Evolutionary conservation across 192 early-diverging fungal species (phyloP), one percentile per base, ranked within the genome.

Genomic region (Lobosporangium transversale): DNA sequence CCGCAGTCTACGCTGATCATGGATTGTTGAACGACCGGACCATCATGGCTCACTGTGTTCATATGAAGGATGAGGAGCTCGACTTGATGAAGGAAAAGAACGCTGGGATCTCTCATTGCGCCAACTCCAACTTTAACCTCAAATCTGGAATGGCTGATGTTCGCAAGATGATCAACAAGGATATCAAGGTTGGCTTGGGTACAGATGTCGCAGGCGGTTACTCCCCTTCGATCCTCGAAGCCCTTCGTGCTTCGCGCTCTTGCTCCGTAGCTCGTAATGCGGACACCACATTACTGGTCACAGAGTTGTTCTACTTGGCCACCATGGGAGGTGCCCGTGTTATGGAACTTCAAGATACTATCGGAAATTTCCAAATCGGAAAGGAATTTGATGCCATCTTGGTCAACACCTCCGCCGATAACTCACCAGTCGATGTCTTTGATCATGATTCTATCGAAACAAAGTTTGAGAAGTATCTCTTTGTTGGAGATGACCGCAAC

Each of bases 341-440:
- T 7, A 81, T 97, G 80, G 89, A 89, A 49, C 69, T 96, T 58
- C 86, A 87, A 12, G 80, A 87, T 27, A 66, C 66, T 6, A 84
- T 96, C 21, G 97, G 97, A n/a, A 95, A 91, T 64, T 94, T 98
- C 76, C 75, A 80, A 35, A 66, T 78, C 11, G 94, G 93, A 29
- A 98, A 98, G 78, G 85, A 93, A 23, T 96, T 98, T 86, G 97
- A 98, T 80, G 97, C 97, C 17, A 81, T 98, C 29, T 81, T 95
- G 36, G 81, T 93, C 10, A 87, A 91, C 80, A 47, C 79, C 9
- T 37, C 60, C 43, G 59, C 68, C 35, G 68, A 70, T 15, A 58
- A 66, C 21, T 68, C 84, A 26, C 69, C 87, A 2, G 80, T 95
- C 1, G 89, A 93, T 50, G 62, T 96, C 43, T 88, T 89, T 58